These are phyloP conservation scores for Thuja plicata DNA, from an alignment of 83 land plant genomes.

Conservation along the genomic window DNA sequence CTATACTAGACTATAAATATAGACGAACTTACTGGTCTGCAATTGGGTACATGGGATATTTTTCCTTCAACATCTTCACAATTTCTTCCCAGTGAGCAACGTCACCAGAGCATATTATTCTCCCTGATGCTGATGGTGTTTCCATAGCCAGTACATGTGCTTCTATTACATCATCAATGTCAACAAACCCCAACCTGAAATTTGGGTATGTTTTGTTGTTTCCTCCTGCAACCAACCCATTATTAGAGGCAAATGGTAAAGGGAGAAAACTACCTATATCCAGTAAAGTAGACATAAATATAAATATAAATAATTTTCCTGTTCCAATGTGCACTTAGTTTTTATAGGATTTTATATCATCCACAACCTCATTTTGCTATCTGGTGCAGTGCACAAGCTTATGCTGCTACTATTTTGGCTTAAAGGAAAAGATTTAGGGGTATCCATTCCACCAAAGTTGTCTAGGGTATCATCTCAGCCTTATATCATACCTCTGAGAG, in stretches of 20 bases:
- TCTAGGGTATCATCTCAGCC: too few species aligned
- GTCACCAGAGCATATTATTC: conserved; percentile 79
- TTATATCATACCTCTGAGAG: too few species aligned
- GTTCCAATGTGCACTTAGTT: too few species aligned
- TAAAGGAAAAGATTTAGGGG: too few species aligned
- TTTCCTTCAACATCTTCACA: conserved; percentile 60
- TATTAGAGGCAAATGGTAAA: not conserved
- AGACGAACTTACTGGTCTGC: conserved; percentile 51
- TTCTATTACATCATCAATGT: conserved; percentile 78
- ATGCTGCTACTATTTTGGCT: not conserved
- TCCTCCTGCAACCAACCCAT: conserved; percentile 26
- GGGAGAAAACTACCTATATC: too few species aligned
- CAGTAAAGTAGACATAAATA: too few species aligned
- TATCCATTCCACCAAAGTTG: too few species aligned
- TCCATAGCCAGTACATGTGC: conserved; percentile 86
- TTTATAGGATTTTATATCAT: too few species aligned
- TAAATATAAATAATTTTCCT: too few species aligned
- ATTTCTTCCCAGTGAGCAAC: conserved; percentile 90
- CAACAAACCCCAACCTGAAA: conserved; percentile 77
- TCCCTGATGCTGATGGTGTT: conserved; percentile 61
- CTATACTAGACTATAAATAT: too few species aligned
- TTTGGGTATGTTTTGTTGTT: conserved; percentile 63
- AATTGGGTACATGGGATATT: conserved; percentile 70
- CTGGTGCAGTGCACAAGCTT: not conserved
- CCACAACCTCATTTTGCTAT: too few species aligned